Percentiles rank a stretch among this genome's conserved stretches.
Evolutionary conservation across 805 yeast genomes (phyloP).

Genomic region (Starmera quercuum): DNA sequence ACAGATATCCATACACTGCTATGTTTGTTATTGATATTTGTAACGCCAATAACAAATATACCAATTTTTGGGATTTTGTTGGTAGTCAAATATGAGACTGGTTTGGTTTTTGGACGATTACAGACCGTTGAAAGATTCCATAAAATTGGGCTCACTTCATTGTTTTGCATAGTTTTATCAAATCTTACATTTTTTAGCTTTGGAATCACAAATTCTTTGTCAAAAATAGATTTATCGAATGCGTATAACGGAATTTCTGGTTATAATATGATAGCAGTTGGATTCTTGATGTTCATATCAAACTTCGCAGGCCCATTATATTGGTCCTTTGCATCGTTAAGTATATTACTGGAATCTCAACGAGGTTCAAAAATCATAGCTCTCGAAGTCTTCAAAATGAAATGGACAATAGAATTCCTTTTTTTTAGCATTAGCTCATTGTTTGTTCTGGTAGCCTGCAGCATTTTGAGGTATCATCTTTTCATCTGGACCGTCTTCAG

Average conservation of each 20-base stretch:
- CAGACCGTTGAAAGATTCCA: background rate
- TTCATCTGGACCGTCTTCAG: conserved; percentile 98
- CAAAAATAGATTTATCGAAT: conserved; percentile 84
- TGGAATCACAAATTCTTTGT: conserved; percentile 89
- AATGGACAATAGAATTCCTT: conserved; percentile 14
- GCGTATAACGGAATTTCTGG: conserved; percentile 82
- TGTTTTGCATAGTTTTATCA: conserved; percentile 44
- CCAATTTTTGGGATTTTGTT: conserved; percentile 39
- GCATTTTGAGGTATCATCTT: conserved; percentile 69
- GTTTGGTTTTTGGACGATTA: conserved; percentile 2
- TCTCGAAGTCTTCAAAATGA: conserved; percentile 25
- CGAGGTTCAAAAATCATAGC: conserved; percentile 17
- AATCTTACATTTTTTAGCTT: conserved; percentile 75
- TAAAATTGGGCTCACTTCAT: conserved; percentile 6
- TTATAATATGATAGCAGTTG: conserved; percentile 66
- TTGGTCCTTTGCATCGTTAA: conserved; percentile 54
- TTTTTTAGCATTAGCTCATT: conserved; percentile 57
- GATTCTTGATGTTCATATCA: conserved; percentile 69
- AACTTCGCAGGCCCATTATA: conserved; percentile 82
- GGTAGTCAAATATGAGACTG: conserved; percentile 15
- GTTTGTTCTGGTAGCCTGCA: conserved; percentile 62
- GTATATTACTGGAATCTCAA: conserved; percentile 27
- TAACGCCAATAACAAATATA: conserved; percentile 39
- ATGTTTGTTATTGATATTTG: conserved; percentile 38
- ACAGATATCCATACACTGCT: conserved; percentile 31